A percentile compares a stretch with the other conserved stretches of the same genome.
Evolutionary conservation across 202 grass and related monocot genomes (phyloP).

Genomic region (Setaria italica): DNA sequence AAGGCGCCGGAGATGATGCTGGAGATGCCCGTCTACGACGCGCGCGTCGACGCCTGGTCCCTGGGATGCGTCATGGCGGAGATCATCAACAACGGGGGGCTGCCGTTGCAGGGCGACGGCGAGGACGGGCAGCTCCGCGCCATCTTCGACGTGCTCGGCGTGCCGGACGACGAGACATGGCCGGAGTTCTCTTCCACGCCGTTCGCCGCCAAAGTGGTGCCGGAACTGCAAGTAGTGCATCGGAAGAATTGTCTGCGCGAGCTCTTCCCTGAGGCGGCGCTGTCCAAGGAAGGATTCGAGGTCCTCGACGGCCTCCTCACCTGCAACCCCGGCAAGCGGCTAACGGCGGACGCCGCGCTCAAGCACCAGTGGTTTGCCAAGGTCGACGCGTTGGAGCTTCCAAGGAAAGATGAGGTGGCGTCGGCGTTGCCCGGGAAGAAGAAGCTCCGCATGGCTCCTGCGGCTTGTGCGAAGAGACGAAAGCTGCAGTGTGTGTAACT

Average conservation of each 20-base stretch:
- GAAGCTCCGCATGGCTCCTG: background rate
- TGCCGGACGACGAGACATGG: constrained; percentile 4
- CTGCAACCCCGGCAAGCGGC: constrained; percentile 44
- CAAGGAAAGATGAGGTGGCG: background rate
- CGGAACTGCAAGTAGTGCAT: background rate
- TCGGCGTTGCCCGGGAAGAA: background rate
- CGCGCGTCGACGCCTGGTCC: constrained; percentile 27
- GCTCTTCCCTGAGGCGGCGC: background rate
- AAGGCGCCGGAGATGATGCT: constrained; percentile 33
- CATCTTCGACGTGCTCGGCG: constrained; percentile 18
- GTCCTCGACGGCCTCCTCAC: constrained; percentile 35
- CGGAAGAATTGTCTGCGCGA: background rate
- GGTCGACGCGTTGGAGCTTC: background rate
- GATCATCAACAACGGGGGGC: background rate
- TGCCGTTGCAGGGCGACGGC: background rate
- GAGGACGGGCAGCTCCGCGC: background rate
- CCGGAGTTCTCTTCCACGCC: constrained; percentile 11
- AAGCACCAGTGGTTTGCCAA: constrained; percentile 42
- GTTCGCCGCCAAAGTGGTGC: background rate
- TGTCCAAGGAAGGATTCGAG: constrained; percentile 47
- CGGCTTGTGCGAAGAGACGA: background rate
- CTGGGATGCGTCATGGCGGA: constrained; percentile 47
- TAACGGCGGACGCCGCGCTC: constrained; percentile 43
- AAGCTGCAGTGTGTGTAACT: constrained; percentile 6
- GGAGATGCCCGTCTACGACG: background rate